Evolutionary conservation across 2,329 filamentous ascomycete species (phyloP), one percentile per base, ranked within the genome.

Genomic region (Pestalotiopsis sp.): DNA sequence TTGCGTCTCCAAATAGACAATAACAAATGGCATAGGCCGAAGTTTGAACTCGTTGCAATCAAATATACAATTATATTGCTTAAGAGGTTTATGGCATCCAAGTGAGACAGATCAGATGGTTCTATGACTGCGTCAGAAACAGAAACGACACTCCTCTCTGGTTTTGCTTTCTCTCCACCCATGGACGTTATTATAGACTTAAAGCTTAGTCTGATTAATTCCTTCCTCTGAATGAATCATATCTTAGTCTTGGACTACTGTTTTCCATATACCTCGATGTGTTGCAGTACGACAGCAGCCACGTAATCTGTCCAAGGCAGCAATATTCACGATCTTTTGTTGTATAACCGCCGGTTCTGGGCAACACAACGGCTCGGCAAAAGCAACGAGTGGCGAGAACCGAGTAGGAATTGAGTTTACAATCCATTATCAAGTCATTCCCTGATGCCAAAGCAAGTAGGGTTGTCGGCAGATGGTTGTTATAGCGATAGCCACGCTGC

Each of bases 281-380:
- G n/a, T 49, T 49, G n/a, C 41, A 52, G 20, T 52, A 52, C 45
- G 45, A 52, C 57, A 36, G 67, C 45, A 67, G 31, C 56, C n/a
- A 57, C 68, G 57, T 45, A 70, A 66, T 66, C 62, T 52, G 23
- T 17, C 17, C 20, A 52, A 52, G 45, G 45, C 45, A 52, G 45
- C 45, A 52, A 20, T 20, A 52, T 52, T 52, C 58, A 17, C 25
- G 58, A 61, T 61, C n/a, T 52, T n/a, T 20, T 52, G 20, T 20
- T 52, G 17, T 52, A 20, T n/a, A 52, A 52, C 20, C 20, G 45
- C 20, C 17, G n/a, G 14, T n/a, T 20, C 2, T 23, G 7, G n/a
- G 14, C 17, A 9, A n/a, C 9, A n/a, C 17, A 23, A 9, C 9
- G 2, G 7, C 31, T 36, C 31, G 1, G n/a, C 17, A 17, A 52